Base-by-base conservation (phyloP, 2,329 filamentous ascomycete species). In the Alternaria arbusti region DNA sequence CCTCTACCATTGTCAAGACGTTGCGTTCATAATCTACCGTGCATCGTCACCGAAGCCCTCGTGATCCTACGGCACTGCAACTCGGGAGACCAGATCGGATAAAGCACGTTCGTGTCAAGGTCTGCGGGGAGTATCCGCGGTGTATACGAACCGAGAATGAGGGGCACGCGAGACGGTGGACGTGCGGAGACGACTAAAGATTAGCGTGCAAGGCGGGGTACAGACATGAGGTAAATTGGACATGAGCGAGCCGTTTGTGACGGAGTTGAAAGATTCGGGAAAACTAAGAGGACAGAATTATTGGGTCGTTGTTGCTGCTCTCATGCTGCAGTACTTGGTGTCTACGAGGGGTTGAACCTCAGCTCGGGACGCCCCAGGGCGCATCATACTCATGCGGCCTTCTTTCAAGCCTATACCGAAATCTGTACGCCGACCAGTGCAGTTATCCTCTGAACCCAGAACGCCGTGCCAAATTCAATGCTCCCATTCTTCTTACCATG, bases 401-500 rank as follows among this genome's bases (percentile, higher is more conserved):
- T 78, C 76, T 78, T 78, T 78, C 70, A 77, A 78, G 76, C 75
- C 70, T 77, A 77, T 77, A 73, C 75, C 75, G 72, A 78, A 78
- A 74, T 67, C 66, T 69, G 70, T 66, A 71, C 71, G 70, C 67
- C 68, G 51, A 45, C 44, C 57, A 43, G 71, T 70, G 66, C 67
- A 69, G 51, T 50, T 57, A 56, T 64, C 46, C 23, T 47, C 30
- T 44, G 25, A 26, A 44, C 25, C 55, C 15, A 65, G 45, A 74
- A 78, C 72, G 72, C 74, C 74, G 56, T 64, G 71, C 71, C 75
- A 71, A 70, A 63, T 59, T 6, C 5, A 59, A 59, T 56, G 22
- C 55, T 44, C 20, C 59, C 51, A 43, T 30, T 15, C 12, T 32
- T 40, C 44, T 70, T 87, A 97, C 94, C 94, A 97, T 22, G 93